Conservation (phyloP, 1,139 yeast genomes). For the Williopsis jadinii region DNA sequence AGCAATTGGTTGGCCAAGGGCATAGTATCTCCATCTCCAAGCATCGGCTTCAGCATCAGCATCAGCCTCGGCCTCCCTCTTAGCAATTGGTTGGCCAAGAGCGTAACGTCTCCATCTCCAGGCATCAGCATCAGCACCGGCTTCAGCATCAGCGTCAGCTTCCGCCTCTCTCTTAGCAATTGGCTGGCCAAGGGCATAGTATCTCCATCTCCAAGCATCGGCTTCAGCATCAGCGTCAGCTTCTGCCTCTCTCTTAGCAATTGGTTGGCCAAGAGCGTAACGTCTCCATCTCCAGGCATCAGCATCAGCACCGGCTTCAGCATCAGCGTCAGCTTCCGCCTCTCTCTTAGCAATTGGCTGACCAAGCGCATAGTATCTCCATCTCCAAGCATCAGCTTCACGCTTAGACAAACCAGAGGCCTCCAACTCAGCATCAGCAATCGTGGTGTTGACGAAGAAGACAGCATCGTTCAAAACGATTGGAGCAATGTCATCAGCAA, state of each 20-base stretch:
- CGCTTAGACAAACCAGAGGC: conserved; percentile 10
- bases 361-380: conserved; percentile 10
- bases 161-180: conserved; percentile 14
- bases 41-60: conserved; percentile 15
- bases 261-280: conserved; percentile 14
- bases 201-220: conserved; percentile 16
- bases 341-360: conserved; percentile 17
- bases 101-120: conserved; percentile 14
- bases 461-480: conserved; percentile 20
- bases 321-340: conserved; percentile 16
- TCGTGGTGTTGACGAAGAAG: conserved; percentile 21
- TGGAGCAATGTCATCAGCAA: conserved; percentile 19
- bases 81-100: conserved; percentile 16
- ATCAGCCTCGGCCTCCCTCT: conserved; percentile 17
- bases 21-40: conserved; percentile 12
- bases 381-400: conserved; percentile 17
- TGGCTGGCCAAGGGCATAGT: conserved; percentile 14
- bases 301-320: conserved; percentile 1
- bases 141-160: conserved; percentile 14
- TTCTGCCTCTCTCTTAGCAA: conserved; percentile 11
- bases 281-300: conserved; percentile 18
- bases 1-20: conserved; percentile 14
- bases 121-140: conserved; percentile 17
- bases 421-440: conserved; percentile 14
- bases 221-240: conserved; percentile 17